Percentiles rank a stretch among this genome's conserved stretches.
phyloP scores from a whole-genome alignment of 139 green algal species.

The Picochlorum sp. region DNA sequence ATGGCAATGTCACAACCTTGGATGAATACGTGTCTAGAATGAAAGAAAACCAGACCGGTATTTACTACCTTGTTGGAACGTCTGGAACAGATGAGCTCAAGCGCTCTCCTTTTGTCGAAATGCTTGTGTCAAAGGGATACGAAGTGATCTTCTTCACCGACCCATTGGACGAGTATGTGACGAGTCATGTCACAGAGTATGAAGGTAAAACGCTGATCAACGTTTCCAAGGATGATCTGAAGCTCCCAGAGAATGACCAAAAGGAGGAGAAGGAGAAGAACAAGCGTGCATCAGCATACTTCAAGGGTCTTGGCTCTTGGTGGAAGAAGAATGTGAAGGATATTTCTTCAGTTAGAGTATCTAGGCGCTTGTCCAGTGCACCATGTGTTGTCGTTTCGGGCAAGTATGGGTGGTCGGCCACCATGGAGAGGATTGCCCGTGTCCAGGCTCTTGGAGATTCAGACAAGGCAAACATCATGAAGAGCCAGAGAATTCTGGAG shows the following conservation, averaged over 20 bases:
- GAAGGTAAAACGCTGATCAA: constrained; percentile 92
- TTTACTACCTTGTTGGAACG: constrained; percentile 89
- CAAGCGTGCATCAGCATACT: constrained; percentile 65
- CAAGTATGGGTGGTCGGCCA: constrained; percentile 93
- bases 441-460: constrained; percentile 27
- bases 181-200: constrained; percentile 85
- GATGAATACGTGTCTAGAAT: constrained; percentile 86
- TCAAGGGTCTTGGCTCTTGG: constrained; percentile 84
- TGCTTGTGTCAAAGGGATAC: constrained; percentile 48
- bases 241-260: constrained; percentile 76
- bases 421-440: constrained; percentile 97
- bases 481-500: constrained; percentile 69
- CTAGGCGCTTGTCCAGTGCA: constrained; percentile 67
- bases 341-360: constrained; percentile 61
- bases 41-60: constrained; percentile 89
- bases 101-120: constrained; percentile 65
- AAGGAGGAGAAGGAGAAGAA: constrained; percentile 76
- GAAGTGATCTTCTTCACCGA: constrained; percentile 97
- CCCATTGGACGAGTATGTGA: constrained; percentile 94
- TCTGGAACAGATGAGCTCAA: constrained; percentile 56
- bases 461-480: constrained; percentile 27
- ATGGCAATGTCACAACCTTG: constrained; percentile 63
- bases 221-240: constrained; percentile 91
- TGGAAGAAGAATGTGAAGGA: constrained; percentile 80
- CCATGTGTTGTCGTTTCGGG: constrained; percentile 86